Percentiles rank a stretch among this genome's conserved stretches.
Conservation (phyloP, 306 rosid genomes). For the Hippophae gyantsensis region DNA sequence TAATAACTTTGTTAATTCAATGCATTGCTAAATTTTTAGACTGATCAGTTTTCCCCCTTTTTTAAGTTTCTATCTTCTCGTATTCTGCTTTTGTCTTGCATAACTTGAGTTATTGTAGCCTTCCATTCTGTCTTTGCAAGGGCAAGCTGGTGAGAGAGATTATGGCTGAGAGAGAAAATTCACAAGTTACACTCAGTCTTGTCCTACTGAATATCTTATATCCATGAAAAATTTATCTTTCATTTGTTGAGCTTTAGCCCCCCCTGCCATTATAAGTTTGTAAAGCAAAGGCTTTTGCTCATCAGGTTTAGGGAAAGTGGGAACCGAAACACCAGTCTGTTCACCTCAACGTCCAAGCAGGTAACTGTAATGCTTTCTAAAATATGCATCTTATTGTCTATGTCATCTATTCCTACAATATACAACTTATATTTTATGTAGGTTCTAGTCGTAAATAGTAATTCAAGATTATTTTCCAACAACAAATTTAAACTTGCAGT, state of each 20-base stretch:
- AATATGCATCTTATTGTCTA: not conserved
- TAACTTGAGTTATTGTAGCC: no score
- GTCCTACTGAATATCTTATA: no score
- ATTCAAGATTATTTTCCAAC: not conserved
- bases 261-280: not conserved
- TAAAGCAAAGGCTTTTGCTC: conserved; percentile 9
- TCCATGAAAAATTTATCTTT: not conserved
- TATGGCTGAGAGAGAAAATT: no score
- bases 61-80: no score
- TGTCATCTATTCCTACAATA: not conserved
- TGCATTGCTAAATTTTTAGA: not conserved
- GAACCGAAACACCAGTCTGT: conserved; percentile 65
- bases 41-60: no score
- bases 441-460: not conserved
- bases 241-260: not conserved
- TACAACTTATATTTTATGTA: not conserved
- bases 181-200: no score
- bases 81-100: no score
- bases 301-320: conserved; percentile 82
- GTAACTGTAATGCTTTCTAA: conserved; percentile 24
- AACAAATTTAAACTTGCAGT: not conserved
- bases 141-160: no score
- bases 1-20: not conserved
- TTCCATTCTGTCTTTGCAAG: no score
- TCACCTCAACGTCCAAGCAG: conserved; percentile 61